These are phyloP conservation scores for Carex cristatella DNA, from an alignment of 176 grass and related monocot species.

Conservation along the genomic window DNA sequence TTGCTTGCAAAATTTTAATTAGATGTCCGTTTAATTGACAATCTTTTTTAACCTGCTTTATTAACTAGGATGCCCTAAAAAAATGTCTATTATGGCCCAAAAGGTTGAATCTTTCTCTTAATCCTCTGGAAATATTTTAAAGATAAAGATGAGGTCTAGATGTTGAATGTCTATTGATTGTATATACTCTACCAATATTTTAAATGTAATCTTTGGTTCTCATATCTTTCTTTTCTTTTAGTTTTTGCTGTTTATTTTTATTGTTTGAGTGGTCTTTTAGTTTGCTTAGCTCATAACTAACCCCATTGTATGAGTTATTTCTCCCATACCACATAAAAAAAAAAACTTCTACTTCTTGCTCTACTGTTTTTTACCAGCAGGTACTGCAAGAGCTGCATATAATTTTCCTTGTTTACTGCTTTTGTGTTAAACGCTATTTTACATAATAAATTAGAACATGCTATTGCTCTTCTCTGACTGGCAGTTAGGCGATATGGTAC, in stretches of 20 bases:
- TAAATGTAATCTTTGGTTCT: neutral
- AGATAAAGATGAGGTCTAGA: neutral
- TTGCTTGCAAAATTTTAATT: neutral
- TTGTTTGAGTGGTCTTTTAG: neutral
- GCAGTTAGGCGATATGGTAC: neutral
- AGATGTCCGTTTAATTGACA: neutral
- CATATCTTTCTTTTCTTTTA: neutral
- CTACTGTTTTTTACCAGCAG: neutral
- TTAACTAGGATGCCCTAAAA: neutral
- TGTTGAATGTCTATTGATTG: neutral
- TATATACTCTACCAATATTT: neutral
- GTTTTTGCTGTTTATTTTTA: neutral
- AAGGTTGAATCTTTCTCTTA: neutral
- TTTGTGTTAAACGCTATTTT: neutral
- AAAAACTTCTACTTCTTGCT: neutral
- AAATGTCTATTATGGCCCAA: neutral
- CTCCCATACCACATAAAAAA: neutral
- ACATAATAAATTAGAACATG: neutral
- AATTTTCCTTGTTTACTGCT: neutral
- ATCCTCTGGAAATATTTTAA: neutral
- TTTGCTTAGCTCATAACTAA: neutral
- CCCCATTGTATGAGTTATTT: neutral
- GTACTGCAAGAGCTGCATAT: neutral
- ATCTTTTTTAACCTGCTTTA: neutral
- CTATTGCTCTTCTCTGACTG: neutral